Base-by-base conservation (phyloP, 2,329 filamentous ascomycete genomes). In the Neurospora crassa region DNA sequence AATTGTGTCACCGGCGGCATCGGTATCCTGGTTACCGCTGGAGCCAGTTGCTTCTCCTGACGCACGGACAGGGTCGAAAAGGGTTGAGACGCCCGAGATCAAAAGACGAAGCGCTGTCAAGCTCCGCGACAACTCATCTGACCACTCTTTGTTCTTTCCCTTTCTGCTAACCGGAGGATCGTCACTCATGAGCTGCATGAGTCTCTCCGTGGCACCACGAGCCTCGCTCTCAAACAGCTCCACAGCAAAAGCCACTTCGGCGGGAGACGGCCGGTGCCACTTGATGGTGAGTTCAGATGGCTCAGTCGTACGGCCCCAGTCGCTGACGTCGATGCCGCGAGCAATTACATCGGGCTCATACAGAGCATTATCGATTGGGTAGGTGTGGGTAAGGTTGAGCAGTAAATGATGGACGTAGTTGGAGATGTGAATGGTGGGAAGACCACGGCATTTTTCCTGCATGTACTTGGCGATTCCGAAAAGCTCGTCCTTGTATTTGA, bases 101-200 rank as follows among this genome's bases (percentile, higher is more conserved):
- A 97, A 89, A n/a, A 99, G 86, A 40, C 95, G 88, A 16, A 99
- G 85, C 69, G 97, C 90, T 14, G 95, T 92, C 71, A 99, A 86
- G 75, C 97, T 93, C 70, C 96, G 86, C 1, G 94, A 95, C 40
- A 98, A 91, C 79, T 99, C 96, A 79, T 99, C 96, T 0, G 95
- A 97, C 96, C 96, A 99, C 77, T 97, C 95, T 81, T 98, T 99
- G 76, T 97, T 96, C 79, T 95, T 97, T 45, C 96, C 96, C 75
- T 94, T 95, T 71, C 95, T 89, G 80, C 94, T 96, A 70, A 98
- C 91, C 2, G 90, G 91, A 1, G 94, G 91, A 43, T 91, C 88
- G 67, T 93, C 90, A 73, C 92, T 90, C 78, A 93, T 96, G n/a
- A 99, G 86, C 8, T 90, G 88, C 73, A 89, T 88, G 14, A 99